phyloP scores from a whole-genome alignment of 441 rosid genomes.

The Mallotus repandus region DNA sequence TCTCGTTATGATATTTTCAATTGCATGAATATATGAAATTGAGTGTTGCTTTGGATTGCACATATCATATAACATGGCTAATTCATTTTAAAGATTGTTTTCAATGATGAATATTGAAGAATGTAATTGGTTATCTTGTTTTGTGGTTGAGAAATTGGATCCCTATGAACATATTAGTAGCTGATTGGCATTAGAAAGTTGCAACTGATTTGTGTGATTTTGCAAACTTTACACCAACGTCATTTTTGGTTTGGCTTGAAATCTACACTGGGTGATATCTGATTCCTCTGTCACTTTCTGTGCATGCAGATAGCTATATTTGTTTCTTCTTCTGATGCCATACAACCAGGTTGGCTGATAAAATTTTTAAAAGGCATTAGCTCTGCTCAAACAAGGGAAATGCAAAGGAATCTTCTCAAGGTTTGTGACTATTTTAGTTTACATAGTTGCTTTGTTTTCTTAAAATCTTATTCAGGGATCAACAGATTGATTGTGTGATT shows the following conservation, averaged over 20 bases:
- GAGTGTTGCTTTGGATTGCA: neutral
- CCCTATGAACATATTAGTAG: neutral
- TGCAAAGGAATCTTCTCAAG: conserved; percentile 66
- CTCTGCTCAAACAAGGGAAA: conserved; percentile 48
- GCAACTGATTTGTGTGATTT: neutral
- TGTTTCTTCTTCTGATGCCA: conserved; percentile 82
- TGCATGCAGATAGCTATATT: conserved; percentile 69
- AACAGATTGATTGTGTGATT: no score
- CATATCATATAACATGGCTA: neutral
- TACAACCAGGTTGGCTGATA: conserved; percentile 76
- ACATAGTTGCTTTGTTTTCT: neutral
- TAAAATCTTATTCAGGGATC: neutral
- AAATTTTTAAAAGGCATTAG: conserved; percentile 57
- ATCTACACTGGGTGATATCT: conserved; percentile 13
- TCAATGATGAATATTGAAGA: neutral
- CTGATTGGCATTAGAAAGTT: neutral
- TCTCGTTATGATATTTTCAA: neutral
- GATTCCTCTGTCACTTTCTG: conserved; percentile 5
- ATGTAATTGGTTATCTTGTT: neutral
- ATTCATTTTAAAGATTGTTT: neutral
- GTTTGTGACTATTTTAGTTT: conserved; percentile 37
- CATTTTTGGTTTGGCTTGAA: neutral
- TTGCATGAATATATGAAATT: neutral
- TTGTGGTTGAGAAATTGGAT: neutral
- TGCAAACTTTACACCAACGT: neutral